Percentiles rank a stretch among this genome's conserved stretches.
Evolutionary conservation across 2,329 filamentous ascomycete genomes (phyloP).

Genomic region (Aspergillus sp.): DNA sequence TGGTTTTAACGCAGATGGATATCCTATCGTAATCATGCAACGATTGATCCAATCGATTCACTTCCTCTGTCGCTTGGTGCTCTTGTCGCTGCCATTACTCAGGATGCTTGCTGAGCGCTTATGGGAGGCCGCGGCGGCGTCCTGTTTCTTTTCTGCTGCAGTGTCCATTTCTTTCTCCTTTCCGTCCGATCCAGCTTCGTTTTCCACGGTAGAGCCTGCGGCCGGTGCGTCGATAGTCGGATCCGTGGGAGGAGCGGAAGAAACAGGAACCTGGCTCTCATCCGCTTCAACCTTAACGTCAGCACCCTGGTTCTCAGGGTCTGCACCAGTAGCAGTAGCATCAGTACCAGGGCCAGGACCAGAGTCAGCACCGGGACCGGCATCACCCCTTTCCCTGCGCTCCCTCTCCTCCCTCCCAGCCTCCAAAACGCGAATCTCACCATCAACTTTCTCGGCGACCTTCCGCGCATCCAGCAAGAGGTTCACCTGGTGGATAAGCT

Average conservation of each 20-base stretch:
- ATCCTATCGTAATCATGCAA: too few relatives aligned
- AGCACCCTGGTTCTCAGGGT: neutral
- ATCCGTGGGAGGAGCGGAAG: slow-evolving; percentile 9
- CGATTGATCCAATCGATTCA: slow-evolving; percentile 14
- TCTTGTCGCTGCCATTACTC: slow-evolving; percentile 57
- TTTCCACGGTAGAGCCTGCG: slow-evolving; percentile 3
- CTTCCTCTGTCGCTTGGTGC: slow-evolving; percentile 42
- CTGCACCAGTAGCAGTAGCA: neutral
- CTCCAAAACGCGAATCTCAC: slow-evolving; percentile 39
- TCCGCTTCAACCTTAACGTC: neutral
- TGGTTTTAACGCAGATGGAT: too few relatives aligned
- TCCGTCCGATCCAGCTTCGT: neutral
- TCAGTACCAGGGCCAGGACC: neutral
- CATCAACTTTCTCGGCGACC: slow-evolving; percentile 38
- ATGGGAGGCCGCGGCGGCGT: slow-evolving; percentile 33
- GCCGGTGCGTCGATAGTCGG: slow-evolving; percentile 8
- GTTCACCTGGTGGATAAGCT: slow-evolving; percentile 39
- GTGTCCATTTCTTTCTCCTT: neutral
- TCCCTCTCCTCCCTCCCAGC: slow-evolving; percentile 33
- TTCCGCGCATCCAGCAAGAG: slow-evolving; percentile 40
- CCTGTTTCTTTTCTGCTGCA: neutral
- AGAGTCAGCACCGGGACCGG: slow-evolving; percentile 4
- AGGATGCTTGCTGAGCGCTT: slow-evolving; percentile 80
- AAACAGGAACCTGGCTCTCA: neutral
- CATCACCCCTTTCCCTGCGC: slow-evolving; percentile 22